Evolutionary conservation across 805 yeast genomes (phyloP).

Genomic region (Ogataea chonburiensis): DNA sequence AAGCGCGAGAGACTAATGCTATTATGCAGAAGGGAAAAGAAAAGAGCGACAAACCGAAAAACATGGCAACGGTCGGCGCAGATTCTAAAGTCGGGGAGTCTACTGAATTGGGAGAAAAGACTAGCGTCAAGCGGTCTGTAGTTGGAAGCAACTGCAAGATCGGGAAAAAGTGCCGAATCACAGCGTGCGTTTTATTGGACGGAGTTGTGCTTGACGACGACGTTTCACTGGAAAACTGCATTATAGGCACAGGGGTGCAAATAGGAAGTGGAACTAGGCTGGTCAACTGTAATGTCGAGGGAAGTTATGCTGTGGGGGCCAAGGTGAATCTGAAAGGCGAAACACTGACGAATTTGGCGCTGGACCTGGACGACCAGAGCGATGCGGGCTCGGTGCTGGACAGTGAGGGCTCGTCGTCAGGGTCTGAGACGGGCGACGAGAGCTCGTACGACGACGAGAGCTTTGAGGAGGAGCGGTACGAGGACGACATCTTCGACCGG

Average conservation of each 20-base stretch:
- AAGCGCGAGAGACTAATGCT: slow-evolving; percentile 42
- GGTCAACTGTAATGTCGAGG: slow-evolving; percentile 83
- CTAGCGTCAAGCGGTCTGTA: slow-evolving; percentile 83
- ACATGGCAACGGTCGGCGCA: slow-evolving; percentile 76
- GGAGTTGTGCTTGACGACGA: slow-evolving; percentile 77
- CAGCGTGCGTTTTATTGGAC: slow-evolving; percentile 79
- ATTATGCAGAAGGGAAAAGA: slow-evolving; percentile 26
- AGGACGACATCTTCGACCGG: slow-evolving; percentile 40
- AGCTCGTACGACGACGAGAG: slow-evolving; percentile 63
- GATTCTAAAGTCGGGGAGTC: slow-evolving; percentile 77
- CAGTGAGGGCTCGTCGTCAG: slow-evolving; percentile 38
- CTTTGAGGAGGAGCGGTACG: slow-evolving; percentile 52
- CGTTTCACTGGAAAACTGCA: slow-evolving; percentile 76
- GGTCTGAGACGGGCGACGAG: slow-evolving; percentile 47
- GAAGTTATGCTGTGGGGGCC: slow-evolving; percentile 63
- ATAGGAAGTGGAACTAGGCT: slow-evolving; percentile 65
- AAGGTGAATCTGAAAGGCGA: slow-evolving; percentile 46
- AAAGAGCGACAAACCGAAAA: slow-evolving; percentile 40
- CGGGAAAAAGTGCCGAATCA: slow-evolving; percentile 84
- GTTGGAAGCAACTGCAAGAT: slow-evolving; percentile 72
- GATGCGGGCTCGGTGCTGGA: slow-evolving; percentile 18
- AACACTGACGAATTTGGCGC: slow-evolving; percentile 36
- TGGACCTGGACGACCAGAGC: slow-evolving; percentile 32
- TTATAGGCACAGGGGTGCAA: slow-evolving; percentile 69
- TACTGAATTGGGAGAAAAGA: slow-evolving; percentile 73